Conservation (phyloP, 371 early-diverging fungal species). For the Chytridiales sp. region DNA sequence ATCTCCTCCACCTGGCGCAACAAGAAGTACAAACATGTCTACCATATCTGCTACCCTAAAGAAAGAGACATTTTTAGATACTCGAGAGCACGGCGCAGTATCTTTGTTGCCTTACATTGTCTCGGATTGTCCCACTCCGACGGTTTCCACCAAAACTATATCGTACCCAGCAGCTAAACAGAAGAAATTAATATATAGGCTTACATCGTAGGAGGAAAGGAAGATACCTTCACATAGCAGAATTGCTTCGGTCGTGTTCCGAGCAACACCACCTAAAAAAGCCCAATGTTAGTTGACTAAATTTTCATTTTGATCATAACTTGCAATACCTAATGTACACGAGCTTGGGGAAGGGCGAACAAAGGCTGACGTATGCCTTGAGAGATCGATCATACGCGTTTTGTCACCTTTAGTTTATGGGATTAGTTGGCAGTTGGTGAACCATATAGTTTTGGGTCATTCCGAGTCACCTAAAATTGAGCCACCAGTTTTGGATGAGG, state of each 20-base stretch:
- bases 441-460: neutral
- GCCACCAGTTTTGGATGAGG: conserved; percentile 72
- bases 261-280: conserved; percentile 61
- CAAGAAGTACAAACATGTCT: conserved; percentile 68
- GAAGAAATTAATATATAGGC: neutral
- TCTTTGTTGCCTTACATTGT: conserved; percentile 48
- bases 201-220: neutral
- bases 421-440: neutral
- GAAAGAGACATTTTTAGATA: neutral
- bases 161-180: conserved; percentile 72
- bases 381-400: conserved; percentile 72
- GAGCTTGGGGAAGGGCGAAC: conserved; percentile 71
- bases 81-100: too few relatives aligned
- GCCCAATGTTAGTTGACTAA: too few relatives aligned
- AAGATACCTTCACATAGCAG: conserved; percentile 67
- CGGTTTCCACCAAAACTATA: conserved; percentile 76
- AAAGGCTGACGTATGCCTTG: conserved; percentile 58
- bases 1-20: conserved; percentile 67
- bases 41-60: conserved; percentile 80
- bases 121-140: conserved; percentile 83
- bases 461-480: conserved; percentile 60
- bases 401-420: conserved; percentile 58
- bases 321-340: conserved; percentile 60
- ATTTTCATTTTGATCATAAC: neutral
- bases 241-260: conserved; percentile 76